Base-by-base conservation (phyloP, 2,329 filamentous ascomycete genomes). In the Thermochaetoides dissita region DNA sequence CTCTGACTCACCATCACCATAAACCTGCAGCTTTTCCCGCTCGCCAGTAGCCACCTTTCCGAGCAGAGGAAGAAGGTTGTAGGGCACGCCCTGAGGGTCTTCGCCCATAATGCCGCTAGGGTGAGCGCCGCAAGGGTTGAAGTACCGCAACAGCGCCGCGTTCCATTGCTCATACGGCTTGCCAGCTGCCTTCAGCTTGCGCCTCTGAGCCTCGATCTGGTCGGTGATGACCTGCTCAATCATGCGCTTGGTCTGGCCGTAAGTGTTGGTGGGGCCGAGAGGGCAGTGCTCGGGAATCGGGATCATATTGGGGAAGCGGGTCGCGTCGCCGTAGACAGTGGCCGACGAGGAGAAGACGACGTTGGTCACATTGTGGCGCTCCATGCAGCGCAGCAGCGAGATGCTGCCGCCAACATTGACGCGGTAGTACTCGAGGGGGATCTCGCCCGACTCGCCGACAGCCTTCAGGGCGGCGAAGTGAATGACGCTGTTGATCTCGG, bases 401-500 rank as follows among this genome's bases (percentile, higher is more conserved):
- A 98, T 80, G 55, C 86, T 91, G 62, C 91, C 93, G 59, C 82
- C 82, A 47, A 96, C 91, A 62, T 98, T 98, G 70, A 94, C 84
- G 55, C 83, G 76, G 73, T 95, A 98, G 76, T 98, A 98, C 66
- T 95, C 88, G 58, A 96, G 78, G 37, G 91, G 91, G 49, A 86
- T 93, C 63, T 94, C 85, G 57, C 74, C 79, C 41, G 89, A 96
- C 68, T 98, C 89, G 58, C 91, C 91, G 46, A 98, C 91, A 37
- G 93, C 89, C 82, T 98, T 98, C 53, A 98, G 74, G 24, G 91
- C 91, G 50, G 91, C 93, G 60, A 98, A 98, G 71, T 98, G 91
- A 57, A 98, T 96, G 51, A 96, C 91, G 60, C 85, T 94, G 73
- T 95, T 87, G 58, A 98, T 95, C 57, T 85, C 81, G 40, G 88